Percentiles rank a stretch among this genome's conserved stretches.
Evolutionary conservation across 2,329 filamentous ascomycete species (phyloP).

Genomic region (Penicillium sp.): DNA sequence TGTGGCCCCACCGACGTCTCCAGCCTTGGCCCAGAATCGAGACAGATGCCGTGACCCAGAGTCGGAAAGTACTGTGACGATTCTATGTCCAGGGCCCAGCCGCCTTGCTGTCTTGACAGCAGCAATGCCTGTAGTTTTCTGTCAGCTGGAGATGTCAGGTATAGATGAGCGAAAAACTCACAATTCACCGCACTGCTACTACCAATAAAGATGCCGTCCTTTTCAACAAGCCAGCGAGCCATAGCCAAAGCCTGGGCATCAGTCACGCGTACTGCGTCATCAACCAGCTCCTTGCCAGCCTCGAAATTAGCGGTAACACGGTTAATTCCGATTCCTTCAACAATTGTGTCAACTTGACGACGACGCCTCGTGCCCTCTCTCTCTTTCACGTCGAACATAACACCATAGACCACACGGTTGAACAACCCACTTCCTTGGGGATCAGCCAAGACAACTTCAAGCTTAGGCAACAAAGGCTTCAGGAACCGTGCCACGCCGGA

Average conservation of each 20-base stretch:
- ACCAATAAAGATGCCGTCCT: constrained; percentile 91
- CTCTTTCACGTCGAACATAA: constrained; percentile 92
- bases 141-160: constrained; percentile 17
- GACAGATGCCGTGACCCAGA: constrained; percentile 54
- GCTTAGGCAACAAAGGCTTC: constrained; percentile 66
- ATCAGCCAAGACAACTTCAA: constrained; percentile 82
- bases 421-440: constrained; percentile 92
- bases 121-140: constrained; percentile 43
- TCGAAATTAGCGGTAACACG: constrained; percentile 93
- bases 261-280: constrained; percentile 85
- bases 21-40: constrained; percentile 53
- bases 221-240: constrained; percentile 95
- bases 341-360: constrained; percentile 91
- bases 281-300: constrained; percentile 78
- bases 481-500: constrained; percentile 82
- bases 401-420: constrained; percentile 87
- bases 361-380: constrained; percentile 85
- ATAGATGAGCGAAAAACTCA: constrained; percentile 37
- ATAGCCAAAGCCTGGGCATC: constrained; percentile 88
- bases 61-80: constrained; percentile 53
- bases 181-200: constrained; percentile 98
- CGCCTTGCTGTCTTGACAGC: constrained; percentile 49
- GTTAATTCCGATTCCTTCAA: constrained; percentile 95
- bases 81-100: constrained; percentile 50
- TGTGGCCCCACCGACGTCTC: constrained; percentile 47